Percentiles rank a stretch among this genome's conserved stretches.
phyloP scores from a whole-genome alignment of 2,329 filamentous ascomycete species.

The Epichloe amarillans region DNA sequence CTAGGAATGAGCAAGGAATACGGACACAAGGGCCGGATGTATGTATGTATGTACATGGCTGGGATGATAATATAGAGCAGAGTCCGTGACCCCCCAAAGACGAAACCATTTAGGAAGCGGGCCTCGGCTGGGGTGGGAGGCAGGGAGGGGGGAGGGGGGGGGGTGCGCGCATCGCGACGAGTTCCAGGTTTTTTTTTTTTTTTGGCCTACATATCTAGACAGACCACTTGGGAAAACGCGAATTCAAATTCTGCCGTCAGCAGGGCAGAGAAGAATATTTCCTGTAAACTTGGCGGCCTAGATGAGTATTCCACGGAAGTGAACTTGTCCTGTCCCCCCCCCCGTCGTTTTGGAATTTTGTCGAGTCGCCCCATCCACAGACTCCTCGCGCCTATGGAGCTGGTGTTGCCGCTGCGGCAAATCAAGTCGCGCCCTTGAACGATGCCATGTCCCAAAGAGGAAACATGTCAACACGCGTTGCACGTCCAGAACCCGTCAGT shows the following conservation, averaged over 20 bases:
- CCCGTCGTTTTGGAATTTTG: no score
- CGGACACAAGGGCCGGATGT: neutral
- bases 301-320: no score
- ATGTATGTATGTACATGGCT: neutral
- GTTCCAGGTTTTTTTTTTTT: no score
- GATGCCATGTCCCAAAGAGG: slow-evolving; percentile 17
- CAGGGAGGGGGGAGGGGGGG: neutral
- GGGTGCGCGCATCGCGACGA: neutral
- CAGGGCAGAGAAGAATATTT: no score
- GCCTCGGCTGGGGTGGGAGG: neutral
- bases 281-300: no score
- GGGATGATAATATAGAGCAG: neutral
- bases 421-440: slow-evolving; percentile 19
- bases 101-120: neutral
- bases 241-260: neutral
- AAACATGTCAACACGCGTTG: slow-evolving; percentile 24
- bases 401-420: slow-evolving; percentile 10
- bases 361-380: neutral
- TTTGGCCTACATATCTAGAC: no score
- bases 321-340: no score
- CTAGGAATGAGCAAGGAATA: slow-evolving; percentile 5
- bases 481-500: slow-evolving; percentile 10
- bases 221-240: neutral
- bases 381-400: slow-evolving; percentile 3
- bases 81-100: neutral